Evolutionary conservation across 495 filamentous ascomycete genomes (phyloP).

Genomic region (Penicillium paradoxum): DNA sequence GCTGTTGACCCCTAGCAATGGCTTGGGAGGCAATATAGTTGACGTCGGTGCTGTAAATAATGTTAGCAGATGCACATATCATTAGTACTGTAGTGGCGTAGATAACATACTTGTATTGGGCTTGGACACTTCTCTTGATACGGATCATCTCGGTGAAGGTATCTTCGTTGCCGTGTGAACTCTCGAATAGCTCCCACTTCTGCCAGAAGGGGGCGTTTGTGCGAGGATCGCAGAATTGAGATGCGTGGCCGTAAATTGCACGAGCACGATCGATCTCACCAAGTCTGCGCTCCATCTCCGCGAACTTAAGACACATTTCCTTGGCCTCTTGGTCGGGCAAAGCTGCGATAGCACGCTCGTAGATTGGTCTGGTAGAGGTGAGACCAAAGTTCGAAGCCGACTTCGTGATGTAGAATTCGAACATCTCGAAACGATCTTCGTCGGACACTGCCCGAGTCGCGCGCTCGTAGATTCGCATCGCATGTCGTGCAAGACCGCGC

Average conservation of each 20-base stretch:
- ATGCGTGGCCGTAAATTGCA: constrained; percentile 93
- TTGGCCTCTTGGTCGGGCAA: constrained; percentile 90
- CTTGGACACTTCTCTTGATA: constrained; percentile 94
- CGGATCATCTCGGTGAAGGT: constrained; percentile 99
- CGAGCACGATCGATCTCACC: constrained; percentile 95
- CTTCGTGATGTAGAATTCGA: constrained; percentile 99
- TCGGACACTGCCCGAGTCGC: constrained; percentile 94
- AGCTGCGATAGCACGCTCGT: constrained; percentile 88
- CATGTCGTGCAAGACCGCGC: constrained; percentile 89
- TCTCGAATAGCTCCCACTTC: constrained; percentile 97
- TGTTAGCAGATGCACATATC: constrained; percentile 19
- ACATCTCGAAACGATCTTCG: constrained; percentile 94
- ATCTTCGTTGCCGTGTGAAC: constrained; percentile 96
- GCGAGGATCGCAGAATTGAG: constrained; percentile 94
- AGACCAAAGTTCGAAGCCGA: constrained; percentile 97
- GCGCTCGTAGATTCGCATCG: constrained; percentile 98
- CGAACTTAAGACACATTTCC: constrained; percentile 98
- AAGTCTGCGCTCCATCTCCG: constrained; percentile 94
- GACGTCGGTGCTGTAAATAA: constrained; percentile 70
- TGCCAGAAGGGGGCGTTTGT: constrained; percentile 87
- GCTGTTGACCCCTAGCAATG: constrained; percentile 70
- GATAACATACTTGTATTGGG: constrained; percentile 78
- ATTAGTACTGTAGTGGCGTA: neutral
- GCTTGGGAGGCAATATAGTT: constrained; percentile 98
- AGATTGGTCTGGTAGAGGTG: constrained; percentile 92